Evolutionary conservation across 305 asterid species (phyloP).

Genomic region (Fraxinus dipetala): DNA sequence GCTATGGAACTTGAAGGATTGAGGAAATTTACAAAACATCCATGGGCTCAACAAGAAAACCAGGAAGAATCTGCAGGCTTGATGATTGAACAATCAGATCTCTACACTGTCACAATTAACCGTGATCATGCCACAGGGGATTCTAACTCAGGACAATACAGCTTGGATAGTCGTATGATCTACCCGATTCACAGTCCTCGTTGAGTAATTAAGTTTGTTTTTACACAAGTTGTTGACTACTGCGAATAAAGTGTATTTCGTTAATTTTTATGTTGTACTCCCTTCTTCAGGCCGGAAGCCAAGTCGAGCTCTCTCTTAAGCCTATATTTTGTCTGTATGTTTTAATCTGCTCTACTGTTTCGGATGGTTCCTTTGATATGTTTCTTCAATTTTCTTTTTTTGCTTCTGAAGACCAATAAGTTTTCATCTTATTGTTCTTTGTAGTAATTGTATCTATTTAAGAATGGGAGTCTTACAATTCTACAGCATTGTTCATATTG

Average conservation of each 20-base stretch:
- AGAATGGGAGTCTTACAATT: too few relatives aligned
- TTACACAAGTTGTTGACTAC: neutral
- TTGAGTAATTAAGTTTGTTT: slow-evolving; percentile 14
- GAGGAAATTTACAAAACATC: slow-evolving; percentile 41
- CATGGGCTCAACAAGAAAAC: slow-evolving; percentile 34
- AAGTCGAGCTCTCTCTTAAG: neutral
- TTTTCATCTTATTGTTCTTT: neutral
- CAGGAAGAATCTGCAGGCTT: slow-evolving; percentile 33
- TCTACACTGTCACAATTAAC: slow-evolving; percentile 33
- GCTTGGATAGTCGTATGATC: slow-evolving; percentile 32
- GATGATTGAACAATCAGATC: slow-evolving; percentile 35
- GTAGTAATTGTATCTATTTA: too few relatives aligned
- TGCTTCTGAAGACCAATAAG: too few relatives aligned
- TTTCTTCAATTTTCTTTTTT: too few relatives aligned
- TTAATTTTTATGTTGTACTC: too few relatives aligned
- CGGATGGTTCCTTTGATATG: neutral
- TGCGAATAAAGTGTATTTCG: neutral
- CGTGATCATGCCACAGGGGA: slow-evolving; percentile 19
- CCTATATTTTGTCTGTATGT: neutral
- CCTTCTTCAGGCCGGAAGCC: neutral
- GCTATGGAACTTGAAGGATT: slow-evolving; percentile 55
- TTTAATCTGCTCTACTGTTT: neutral
- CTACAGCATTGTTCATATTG: too few relatives aligned
- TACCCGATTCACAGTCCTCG: slow-evolving; percentile 32
- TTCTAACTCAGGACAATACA: slow-evolving; percentile 20